Evolutionary conservation across 148 eudicot species (phyloP), one percentile per base, ranked within the genome.

Genomic region (Fagopyrum tataricum): DNA sequence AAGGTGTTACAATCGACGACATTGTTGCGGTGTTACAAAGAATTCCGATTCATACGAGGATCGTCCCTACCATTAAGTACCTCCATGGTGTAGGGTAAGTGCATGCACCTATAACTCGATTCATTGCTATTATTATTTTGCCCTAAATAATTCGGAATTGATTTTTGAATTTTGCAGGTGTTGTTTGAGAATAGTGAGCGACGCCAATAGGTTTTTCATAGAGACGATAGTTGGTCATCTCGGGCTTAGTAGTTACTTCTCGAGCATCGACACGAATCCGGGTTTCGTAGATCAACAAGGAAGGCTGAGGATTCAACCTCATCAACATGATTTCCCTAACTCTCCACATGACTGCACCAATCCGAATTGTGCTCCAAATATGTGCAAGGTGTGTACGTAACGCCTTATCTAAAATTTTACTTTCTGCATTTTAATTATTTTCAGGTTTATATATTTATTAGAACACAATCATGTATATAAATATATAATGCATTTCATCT

Each of bases 141-240:
- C 2, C 37, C 64, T n/a, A 1, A 56, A 56, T 56, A 2, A 56
- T n/a, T 56, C 26, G 26, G 64, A n/a, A 56, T 23, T 56, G 26
- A 56, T 56, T 17, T 7, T 56, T 26, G 31, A 26, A 26, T 26
- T 26, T 17, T 43, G 48, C 78, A 89, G 94, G 84, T 89, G 94
- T 56, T 93, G 90, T 70, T 81, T 95, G 88, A 87, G 90, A 80
- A 77, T 95, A 20, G 80, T 95, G 68, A 95, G 98, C 44, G 98
- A 95, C 70, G 98, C 98, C 42, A 95, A 95, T 51, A 47, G 69
- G 31, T 87, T 95, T 72, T 90, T 82, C 67, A 92, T 95, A 4
- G 92, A 95, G 82, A 95, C 96, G 0, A 88, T 95, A 11, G 64
- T 95, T 72, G 77, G 84, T 4, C 93, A 92, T 85, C 81, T 80